Percentiles rank a stretch among this genome's conserved stretches.
These are phyloP conservation scores for Purpureocillium takamizusanense DNA, from an alignment of 2,329 filamentous ascomycete species.

Conservation along the genomic window DNA sequence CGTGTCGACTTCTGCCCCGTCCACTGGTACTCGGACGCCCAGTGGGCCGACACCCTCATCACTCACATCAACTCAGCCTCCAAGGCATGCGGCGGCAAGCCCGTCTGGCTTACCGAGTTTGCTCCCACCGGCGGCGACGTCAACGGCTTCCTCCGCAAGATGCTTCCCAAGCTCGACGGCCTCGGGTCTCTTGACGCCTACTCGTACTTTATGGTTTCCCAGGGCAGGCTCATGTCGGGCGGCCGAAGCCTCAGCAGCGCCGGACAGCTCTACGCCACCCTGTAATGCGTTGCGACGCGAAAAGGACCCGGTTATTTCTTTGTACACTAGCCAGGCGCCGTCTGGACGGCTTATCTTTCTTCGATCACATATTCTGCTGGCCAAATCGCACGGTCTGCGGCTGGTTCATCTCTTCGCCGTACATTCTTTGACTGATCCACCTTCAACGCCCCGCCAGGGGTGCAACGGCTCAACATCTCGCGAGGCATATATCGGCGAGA, in stretches of 20 bases:
- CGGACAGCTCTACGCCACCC: constrained; percentile 40
- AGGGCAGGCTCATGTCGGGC: constrained; percentile 7
- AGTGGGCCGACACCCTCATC: constrained; percentile 42
- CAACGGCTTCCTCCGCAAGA: constrained; percentile 38
- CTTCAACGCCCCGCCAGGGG: no score
- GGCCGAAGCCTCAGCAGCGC: constrained; percentile 32
- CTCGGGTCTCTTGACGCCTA: constrained; percentile 44
- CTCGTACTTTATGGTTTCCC: constrained; percentile 45
- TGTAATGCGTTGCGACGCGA: constrained; percentile 11
- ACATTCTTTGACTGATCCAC: no score
- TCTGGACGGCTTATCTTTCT: no score
- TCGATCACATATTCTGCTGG: no score
- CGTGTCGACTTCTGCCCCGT: constrained; percentile 50
- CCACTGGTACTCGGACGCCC: constrained; percentile 53
- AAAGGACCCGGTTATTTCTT: constrained; percentile 18
- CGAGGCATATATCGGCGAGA: no score
- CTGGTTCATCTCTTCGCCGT: no score
- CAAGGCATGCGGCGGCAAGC: constrained; percentile 35
- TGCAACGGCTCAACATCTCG: no score
- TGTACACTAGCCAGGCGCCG: constrained; percentile 25
- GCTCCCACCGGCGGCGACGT: constrained; percentile 38
- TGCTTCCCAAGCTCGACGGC: constrained; percentile 39
- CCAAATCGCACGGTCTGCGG: no score
- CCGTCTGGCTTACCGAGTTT: constrained; percentile 59
- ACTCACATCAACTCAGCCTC: constrained; percentile 39